Evolutionary conservation across 441 rosid genomes (phyloP).

Genomic region (Arabidopsis lyrata): DNA sequence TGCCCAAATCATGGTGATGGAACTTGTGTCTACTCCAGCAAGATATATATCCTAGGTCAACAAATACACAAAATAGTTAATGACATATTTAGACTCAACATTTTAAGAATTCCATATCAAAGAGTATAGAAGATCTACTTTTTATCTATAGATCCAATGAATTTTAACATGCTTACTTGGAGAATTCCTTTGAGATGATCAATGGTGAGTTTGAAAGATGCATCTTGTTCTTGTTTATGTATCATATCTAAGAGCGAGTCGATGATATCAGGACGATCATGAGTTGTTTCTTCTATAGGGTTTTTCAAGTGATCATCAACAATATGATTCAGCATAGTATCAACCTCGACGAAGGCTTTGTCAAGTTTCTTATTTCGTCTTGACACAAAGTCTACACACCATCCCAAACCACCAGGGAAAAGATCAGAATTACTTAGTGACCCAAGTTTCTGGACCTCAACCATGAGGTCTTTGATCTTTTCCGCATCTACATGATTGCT

Average conservation of each 20-base stretch:
- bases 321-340: neutral
- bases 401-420: slow-evolving; percentile 1
- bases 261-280: slow-evolving; percentile 47
- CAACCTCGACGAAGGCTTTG: neutral
- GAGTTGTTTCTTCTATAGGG: slow-evolving; percentile 3
- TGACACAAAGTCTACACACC: slow-evolving; percentile 2
- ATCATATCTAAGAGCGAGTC: slow-evolving; percentile 53
- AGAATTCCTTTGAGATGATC: slow-evolving; percentile 53
- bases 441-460: slow-evolving; percentile 16
- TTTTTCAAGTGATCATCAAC: slow-evolving; percentile 3
- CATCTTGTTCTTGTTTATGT: slow-evolving; percentile 42
- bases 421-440: neutral
- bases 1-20: slow-evolving; percentile 59
- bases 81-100: neutral
- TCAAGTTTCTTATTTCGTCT: neutral
- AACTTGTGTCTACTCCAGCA: slow-evolving; percentile 58
- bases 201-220: slow-evolving; percentile 36
- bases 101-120: neutral
- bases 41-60: slow-evolving; percentile 32
- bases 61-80: neutral
- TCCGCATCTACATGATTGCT: slow-evolving; percentile 32
- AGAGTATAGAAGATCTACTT: neutral
- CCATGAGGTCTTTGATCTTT: slow-evolving; percentile 41
- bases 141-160: neutral
- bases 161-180: slow-evolving; percentile 7